Conservation (phyloP, 1,139 yeast genomes). For the Magnusiomyces tetraspermus region DNA sequence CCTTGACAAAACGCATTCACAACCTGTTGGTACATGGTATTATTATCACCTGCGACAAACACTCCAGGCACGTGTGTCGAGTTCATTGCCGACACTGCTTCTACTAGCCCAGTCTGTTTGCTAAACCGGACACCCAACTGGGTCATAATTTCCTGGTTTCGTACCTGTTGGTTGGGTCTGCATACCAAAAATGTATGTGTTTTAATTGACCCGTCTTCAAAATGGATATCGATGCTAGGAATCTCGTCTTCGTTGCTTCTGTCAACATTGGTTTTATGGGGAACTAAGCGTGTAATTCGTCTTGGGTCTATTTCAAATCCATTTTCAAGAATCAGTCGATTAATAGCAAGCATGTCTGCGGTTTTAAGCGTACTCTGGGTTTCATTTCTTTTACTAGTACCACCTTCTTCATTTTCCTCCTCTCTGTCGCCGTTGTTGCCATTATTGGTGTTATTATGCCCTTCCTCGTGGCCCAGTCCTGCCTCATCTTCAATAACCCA, state of each 20-base stretch:
- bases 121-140: slow-evolving; percentile 2
- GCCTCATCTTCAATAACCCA: neutral
- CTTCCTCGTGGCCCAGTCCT: neutral
- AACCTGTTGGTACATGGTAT: slow-evolving; percentile 4
- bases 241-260: slow-evolving; percentile 1
- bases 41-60: slow-evolving; percentile 10
- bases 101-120: slow-evolving; percentile 1
- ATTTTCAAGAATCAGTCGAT: neutral
- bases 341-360: neutral
- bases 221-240: slow-evolving; percentile 4
- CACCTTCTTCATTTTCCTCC: neutral
- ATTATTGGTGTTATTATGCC: neutral
- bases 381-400: neutral
- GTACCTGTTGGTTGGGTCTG: slow-evolving; percentile 5
- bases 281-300: neutral
- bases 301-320: slow-evolving; percentile 3
- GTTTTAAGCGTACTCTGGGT: neutral
- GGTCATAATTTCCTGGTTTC: slow-evolving; percentile 5
- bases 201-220: neutral
- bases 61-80: slow-evolving; percentile 6
- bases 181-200: slow-evolving; percentile 6
- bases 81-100: slow-evolving; percentile 1
- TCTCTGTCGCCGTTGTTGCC: neutral
- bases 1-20: slow-evolving; percentile 8
- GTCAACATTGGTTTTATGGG: slow-evolving; percentile 4